A percentile compares a stretch with the other conserved stretches of the same genome.
Evolutionary conservation across 768 basidiomycete species (phyloP).

Genomic region (Leccinum boreale): DNA sequence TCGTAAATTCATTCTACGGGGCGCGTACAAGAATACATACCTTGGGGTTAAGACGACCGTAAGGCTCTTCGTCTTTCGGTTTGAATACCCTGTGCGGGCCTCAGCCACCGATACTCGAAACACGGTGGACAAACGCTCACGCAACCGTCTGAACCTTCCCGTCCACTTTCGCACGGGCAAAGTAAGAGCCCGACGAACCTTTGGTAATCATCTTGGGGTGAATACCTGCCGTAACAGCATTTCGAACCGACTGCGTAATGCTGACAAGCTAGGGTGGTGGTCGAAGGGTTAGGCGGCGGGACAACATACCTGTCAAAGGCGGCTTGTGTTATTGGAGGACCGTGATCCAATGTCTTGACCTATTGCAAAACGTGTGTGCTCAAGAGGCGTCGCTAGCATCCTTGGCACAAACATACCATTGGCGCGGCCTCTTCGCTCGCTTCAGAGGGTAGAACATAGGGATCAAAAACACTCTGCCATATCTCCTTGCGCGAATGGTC

Average conservation of each 20-base stretch:
- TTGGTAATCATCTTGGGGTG: conserved; percentile 91
- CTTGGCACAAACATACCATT: conserved; percentile 14
- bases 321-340: conserved; percentile 67
- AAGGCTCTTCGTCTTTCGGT: conserved; percentile 89
- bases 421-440: conserved; percentile 24
- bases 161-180: conserved; percentile 80
- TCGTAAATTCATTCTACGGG: background rate
- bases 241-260: conserved; percentile 59
- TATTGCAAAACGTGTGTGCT: conserved; percentile 26
- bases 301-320: conserved; percentile 65
- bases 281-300: background rate
- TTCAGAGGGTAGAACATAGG: conserved; percentile 40
- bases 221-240: conserved; percentile 70
- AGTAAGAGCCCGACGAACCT: conserved; percentile 89
- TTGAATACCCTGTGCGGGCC: conserved; percentile 69
- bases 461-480: conserved; percentile 79
- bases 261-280: conserved; percentile 33
- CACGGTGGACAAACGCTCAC: conserved; percentile 40
- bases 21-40: conserved; percentile 29
- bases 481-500: conserved; percentile 68
- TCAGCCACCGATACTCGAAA: conserved; percentile 3
- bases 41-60: conserved; percentile 86
- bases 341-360: conserved; percentile 81
- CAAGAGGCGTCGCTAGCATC: background rate
- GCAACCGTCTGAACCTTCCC: conserved; percentile 76